Percentiles rank a stretch among this genome's conserved stretches.
Conservation (phyloP, 1,284 basidiomycete species). For the Coniophora puteana region DNA sequence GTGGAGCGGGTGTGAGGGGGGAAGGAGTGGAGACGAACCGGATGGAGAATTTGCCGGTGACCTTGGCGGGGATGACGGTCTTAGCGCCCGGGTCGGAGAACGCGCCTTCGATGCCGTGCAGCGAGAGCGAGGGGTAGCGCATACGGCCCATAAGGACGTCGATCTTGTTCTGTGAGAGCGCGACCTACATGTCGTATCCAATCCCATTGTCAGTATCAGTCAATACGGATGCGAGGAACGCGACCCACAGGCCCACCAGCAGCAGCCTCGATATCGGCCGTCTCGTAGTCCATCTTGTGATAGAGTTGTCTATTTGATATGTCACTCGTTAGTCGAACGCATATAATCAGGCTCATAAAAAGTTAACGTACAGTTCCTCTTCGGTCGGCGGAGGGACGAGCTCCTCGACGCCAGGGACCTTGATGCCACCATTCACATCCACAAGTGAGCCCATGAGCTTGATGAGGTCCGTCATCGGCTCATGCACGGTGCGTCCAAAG, state of each 20-base stretch:
- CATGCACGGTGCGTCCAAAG: slow-evolving; percentile 86
- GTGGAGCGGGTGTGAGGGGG: slow-evolving; percentile 9
- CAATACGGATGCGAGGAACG: not conserved
- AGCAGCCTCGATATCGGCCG: slow-evolving; percentile 76
- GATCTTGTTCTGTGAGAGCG: slow-evolving; percentile 79
- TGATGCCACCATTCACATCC: slow-evolving; percentile 77
- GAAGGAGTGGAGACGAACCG: slow-evolving; percentile 46
- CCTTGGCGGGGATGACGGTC: slow-evolving; percentile 93
- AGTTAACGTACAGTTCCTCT: slow-evolving; percentile 60
- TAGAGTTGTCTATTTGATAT: slow-evolving; percentile 51
- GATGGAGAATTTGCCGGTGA: slow-evolving; percentile 93
- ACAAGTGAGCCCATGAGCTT: slow-evolving; percentile 86
- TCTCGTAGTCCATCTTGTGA: slow-evolving; percentile 71
- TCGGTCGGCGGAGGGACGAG: slow-evolving; percentile 77
- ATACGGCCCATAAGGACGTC: slow-evolving; percentile 89
- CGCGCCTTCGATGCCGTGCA: slow-evolving; percentile 97
- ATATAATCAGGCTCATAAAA: not conserved
- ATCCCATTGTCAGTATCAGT: not conserved
- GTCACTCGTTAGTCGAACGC: slow-evolving; percentile 1
- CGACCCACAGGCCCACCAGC: slow-evolving; percentile 56
- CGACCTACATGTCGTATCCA: slow-evolving; percentile 40
- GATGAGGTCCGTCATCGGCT: slow-evolving; percentile 85
- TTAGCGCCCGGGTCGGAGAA: slow-evolving; percentile 88
- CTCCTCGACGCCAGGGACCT: slow-evolving; percentile 90
- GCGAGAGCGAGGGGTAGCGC: slow-evolving; percentile 84